Percentiles rank a stretch among this genome's conserved stretches.
Conservation (phyloP, 139 green algal species). For the Chlamydomonas sp. region DNA sequence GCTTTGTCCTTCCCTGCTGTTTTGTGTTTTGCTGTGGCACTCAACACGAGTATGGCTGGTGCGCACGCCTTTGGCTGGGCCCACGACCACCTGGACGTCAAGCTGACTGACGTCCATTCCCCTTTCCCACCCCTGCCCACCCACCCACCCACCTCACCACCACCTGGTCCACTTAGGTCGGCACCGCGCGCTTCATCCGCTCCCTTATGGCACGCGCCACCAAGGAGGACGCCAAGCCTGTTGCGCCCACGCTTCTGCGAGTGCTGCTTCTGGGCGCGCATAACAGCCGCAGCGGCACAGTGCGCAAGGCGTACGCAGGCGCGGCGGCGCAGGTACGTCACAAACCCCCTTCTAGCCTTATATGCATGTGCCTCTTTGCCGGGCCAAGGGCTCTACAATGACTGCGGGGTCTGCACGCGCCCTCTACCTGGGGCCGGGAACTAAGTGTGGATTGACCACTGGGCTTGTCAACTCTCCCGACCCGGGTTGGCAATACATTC, state of each 20-base stretch:
- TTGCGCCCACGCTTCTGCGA: constrained; percentile 28
- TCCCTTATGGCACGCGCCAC: not conserved
- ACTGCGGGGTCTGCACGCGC: too few species aligned
- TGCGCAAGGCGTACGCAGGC: constrained; percentile 58
- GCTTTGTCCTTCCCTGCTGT: too few species aligned
- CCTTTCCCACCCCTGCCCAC: constrained; percentile 1
- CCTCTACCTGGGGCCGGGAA: too few species aligned
- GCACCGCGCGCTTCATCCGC: constrained; percentile 66
- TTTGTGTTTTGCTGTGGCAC: too few species aligned
- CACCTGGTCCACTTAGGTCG: constrained; percentile 41
- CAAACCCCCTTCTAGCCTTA: not conserved
- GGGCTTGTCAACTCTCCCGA: too few species aligned
- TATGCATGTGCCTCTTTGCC: too few species aligned
- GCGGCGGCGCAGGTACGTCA: constrained; percentile 40
- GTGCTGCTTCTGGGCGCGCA: constrained; percentile 38
- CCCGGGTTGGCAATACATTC: too few species aligned
- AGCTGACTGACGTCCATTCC: constrained; percentile 5
- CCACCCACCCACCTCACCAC: not conserved
- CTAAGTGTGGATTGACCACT: too few species aligned
- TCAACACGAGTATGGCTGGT: too few species aligned
- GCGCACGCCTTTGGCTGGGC: too few species aligned
- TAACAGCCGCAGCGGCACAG: constrained; percentile 51
- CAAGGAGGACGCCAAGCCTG: constrained; percentile 12
- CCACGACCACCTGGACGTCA: constrained; percentile 31
- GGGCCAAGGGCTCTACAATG: too few species aligned